Evolutionary conservation across 805 yeast genomes (phyloP).

Genomic region (Nakazawaea ishiwadae): DNA sequence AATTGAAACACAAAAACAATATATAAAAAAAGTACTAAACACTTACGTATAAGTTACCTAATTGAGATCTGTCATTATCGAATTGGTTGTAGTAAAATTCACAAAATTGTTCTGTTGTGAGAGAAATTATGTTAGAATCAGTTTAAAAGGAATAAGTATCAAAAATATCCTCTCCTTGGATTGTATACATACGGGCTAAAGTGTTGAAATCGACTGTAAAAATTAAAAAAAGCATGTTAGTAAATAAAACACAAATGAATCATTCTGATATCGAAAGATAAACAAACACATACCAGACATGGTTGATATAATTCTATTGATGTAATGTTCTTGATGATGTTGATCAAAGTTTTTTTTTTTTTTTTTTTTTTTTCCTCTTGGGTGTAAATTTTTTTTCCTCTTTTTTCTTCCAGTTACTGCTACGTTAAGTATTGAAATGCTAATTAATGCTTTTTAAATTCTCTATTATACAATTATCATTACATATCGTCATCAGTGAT

Average conservation of each 20-base stretch:
- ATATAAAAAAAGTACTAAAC: constrained; percentile 17
- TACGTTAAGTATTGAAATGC: too few relatives aligned
- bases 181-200: constrained; percentile 35
- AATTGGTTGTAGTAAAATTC: constrained; percentile 93
- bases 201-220: constrained; percentile 44
- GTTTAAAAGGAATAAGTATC: too few relatives aligned
- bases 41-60: constrained; percentile 81
- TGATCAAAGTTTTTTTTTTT: neutral
- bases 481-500: neutral
- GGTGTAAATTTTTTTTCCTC: neutral
- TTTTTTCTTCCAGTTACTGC: neutral
- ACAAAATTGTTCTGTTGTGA: constrained; percentile 66
- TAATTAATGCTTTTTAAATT: neutral
- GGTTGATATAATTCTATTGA: neutral
- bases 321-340: neutral
- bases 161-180: too few relatives aligned
- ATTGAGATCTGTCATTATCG: constrained; percentile 86
- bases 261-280: neutral
- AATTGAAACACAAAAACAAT: neutral
- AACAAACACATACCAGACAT: neutral
- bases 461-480: neutral
- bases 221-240: constrained; percentile 9
- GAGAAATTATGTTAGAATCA: too few relatives aligned
- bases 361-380: neutral
- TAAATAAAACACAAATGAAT: neutral